These are phyloP conservation scores for Globisporangium mamillatum DNA, from an alignment of 352 stramenopile species.

Conservation along the genomic window DNA sequence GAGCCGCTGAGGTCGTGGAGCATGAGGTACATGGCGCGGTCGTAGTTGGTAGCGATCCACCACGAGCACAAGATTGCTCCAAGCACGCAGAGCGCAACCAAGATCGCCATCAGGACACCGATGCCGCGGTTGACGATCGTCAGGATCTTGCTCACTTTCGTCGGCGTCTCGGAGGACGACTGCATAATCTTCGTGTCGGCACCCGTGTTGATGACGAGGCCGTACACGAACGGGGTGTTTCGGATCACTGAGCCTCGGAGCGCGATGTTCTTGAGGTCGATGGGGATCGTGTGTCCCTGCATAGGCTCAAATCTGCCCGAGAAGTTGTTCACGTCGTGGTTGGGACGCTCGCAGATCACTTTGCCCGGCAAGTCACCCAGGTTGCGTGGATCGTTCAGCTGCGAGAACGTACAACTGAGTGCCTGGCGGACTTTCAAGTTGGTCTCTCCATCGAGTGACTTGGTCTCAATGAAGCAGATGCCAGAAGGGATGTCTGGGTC, in stretches of 20 bases:
- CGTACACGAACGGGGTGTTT: slow-evolving; percentile 78
- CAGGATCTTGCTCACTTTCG: slow-evolving; percentile 82
- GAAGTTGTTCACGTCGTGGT: slow-evolving; percentile 88
- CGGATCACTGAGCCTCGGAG: slow-evolving; percentile 81
- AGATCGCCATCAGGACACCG: slow-evolving; percentile 68
- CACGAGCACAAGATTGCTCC: slow-evolving; percentile 64
- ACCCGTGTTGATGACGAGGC: slow-evolving; percentile 81
- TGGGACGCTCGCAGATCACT: slow-evolving; percentile 77
- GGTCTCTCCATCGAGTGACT: slow-evolving; percentile 84
- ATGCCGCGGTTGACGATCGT: slow-evolving; percentile 82
- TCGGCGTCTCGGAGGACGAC: slow-evolving; percentile 61
- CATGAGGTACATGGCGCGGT: slow-evolving; percentile 65
- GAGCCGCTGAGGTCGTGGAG: slow-evolving; percentile 58
- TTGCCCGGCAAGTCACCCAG: slow-evolving; percentile 63
- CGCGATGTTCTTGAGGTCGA: slow-evolving; percentile 85
- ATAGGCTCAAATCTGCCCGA: slow-evolving; percentile 72
- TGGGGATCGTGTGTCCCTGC: slow-evolving; percentile 72
- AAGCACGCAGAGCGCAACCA: slow-evolving; percentile 67
- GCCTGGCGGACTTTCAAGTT: slow-evolving; percentile 86
- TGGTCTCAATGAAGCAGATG: slow-evolving; percentile 88
- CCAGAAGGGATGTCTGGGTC: slow-evolving; percentile 58
- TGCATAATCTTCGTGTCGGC: slow-evolving; percentile 89
- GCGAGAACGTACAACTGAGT: slow-evolving; percentile 79
- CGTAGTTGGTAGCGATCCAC: slow-evolving; percentile 61
- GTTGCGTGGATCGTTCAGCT: slow-evolving; percentile 64